A percentile compares a stretch with the other conserved stretches of the same genome.
phyloP scores from a whole-genome alignment of 2,329 filamentous ascomycete species.

The Coniochaeta pulveracea region DNA sequence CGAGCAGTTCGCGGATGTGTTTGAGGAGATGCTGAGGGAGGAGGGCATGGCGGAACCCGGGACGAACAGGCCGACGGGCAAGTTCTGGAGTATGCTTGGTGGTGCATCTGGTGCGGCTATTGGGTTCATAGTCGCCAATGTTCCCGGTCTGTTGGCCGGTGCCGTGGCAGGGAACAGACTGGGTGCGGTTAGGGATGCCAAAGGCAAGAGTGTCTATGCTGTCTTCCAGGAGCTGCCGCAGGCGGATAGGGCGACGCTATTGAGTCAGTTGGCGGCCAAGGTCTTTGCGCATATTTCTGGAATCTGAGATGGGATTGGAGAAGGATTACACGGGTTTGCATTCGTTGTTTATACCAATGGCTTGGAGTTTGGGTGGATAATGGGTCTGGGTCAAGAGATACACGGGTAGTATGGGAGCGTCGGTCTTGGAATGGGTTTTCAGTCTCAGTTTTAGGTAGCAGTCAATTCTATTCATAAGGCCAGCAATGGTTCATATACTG shows the following conservation, averaged over 20 bases:
- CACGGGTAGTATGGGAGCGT: no score
- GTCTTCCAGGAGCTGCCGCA: slow-evolving; percentile 84
- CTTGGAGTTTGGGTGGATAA: no score
- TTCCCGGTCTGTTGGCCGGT: slow-evolving; percentile 79
- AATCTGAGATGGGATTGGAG: no score
- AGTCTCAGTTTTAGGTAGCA: no score
- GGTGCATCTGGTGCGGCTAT: slow-evolving; percentile 79
- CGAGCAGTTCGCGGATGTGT: slow-evolving; percentile 77
- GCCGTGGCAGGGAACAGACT: slow-evolving; percentile 86
- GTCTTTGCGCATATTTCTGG: slow-evolving; percentile 74
- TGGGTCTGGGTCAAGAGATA: no score
- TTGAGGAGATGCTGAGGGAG: slow-evolving; percentile 85
- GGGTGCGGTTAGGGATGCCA: slow-evolving; percentile 81
- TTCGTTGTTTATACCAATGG: no score
- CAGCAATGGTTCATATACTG: no score
- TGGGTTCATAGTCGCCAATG: slow-evolving; percentile 90
- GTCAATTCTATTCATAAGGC: no score
- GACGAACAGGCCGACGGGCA: slow-evolving; percentile 47
- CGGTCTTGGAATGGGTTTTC: no score
- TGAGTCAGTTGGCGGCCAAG: slow-evolving; percentile 75
- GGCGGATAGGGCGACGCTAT: slow-evolving; percentile 65
- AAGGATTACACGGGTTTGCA: no score
- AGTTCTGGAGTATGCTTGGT: slow-evolving; percentile 81
- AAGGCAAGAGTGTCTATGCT: slow-evolving; percentile 87
- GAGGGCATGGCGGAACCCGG: slow-evolving; percentile 69